phyloP scores from a whole-genome alignment of 345 rosid genomes.

The Pistacia integerrima region DNA sequence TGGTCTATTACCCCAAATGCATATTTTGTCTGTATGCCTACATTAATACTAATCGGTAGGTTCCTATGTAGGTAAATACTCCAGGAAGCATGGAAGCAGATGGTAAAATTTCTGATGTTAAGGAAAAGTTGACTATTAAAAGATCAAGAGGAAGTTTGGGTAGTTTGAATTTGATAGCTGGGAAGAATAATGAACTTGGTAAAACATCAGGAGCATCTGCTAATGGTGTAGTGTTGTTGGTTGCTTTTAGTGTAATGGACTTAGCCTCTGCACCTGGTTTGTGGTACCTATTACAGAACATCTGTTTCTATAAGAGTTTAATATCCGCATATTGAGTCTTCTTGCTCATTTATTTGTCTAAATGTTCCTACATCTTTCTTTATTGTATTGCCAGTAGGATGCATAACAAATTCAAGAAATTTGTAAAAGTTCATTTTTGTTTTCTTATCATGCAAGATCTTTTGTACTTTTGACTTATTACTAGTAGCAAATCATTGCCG shows the following conservation, averaged over 20 bases:
- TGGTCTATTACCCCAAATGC: conserved; percentile 8
- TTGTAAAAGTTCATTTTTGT: background rate
- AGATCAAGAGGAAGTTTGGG: conserved; percentile 84
- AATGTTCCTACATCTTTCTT: background rate
- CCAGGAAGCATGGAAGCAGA: conserved; percentile 61
- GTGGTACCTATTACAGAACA: background rate
- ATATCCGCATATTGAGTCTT: background rate
- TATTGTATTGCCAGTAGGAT: background rate
- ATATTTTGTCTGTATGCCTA: conserved; percentile 15
- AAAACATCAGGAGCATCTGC: conserved; percentile 75
- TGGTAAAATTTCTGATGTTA: too few species aligned
- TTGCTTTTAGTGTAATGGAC: background rate
- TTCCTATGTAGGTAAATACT: conserved; percentile 63
- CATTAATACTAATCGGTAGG: conserved; percentile 17
- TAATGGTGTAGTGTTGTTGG: conserved; percentile 41
- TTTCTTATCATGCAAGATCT: background rate
- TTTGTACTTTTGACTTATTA: background rate
- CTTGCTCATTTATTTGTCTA: background rate
- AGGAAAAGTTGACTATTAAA: too few species aligned
- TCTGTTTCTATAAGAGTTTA: background rate
- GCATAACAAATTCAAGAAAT: background rate
- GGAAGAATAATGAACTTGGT: conserved; percentile 72
- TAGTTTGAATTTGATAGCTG: conserved; percentile 88
- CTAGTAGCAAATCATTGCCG: background rate
- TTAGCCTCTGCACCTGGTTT: background rate